Evolutionary conservation across 805 yeast genomes (phyloP).

Genomic region (Zygoascus flipseniorum): DNA sequence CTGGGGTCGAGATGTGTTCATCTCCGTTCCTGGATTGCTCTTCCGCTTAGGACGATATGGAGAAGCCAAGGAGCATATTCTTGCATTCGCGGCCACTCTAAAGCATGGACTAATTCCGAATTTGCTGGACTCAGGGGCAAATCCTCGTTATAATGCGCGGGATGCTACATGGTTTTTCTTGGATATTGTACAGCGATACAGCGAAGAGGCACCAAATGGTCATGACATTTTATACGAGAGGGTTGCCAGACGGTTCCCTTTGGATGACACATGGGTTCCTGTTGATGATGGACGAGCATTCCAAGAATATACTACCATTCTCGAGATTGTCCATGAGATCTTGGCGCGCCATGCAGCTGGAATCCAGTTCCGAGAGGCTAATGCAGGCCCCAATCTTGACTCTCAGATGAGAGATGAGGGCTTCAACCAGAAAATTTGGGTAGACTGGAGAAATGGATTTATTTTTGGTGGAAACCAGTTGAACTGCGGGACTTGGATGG

Average conservation of each 20-base stretch:
- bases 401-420: conserved; percentile 91
- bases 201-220: conserved; percentile 61
- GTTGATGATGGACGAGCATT: conserved; percentile 69
- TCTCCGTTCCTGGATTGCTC: conserved; percentile 74
- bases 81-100: conserved; percentile 81
- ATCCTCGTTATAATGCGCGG: conserved; percentile 91
- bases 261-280: conserved; percentile 71
- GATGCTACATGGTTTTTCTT: conserved; percentile 96
- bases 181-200: conserved; percentile 82
- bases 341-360: conserved; percentile 85
- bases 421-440: conserved; percentile 68
- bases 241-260: conserved; percentile 78
- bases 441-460: conserved; percentile 87
- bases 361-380: conserved; percentile 82
- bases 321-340: conserved; percentile 76
- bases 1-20: conserved; percentile 97
- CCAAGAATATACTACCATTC: conserved; percentile 56
- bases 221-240: conserved; percentile 54
- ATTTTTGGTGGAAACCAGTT: conserved; percentile 84
- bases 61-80: conserved; percentile 72
- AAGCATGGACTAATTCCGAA: conserved; percentile 96
- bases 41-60: conserved; percentile 70
- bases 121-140: conserved; percentile 81
- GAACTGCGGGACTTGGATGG: conserved; percentile 99
- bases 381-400: conserved; percentile 84